A percentile compares a stretch with the other conserved stretches of the same genome.
These are phyloP conservation scores for Vavraia culicis DNA, from an alignment of 371 early-diverging fungal species.

Conservation along the genomic window DNA sequence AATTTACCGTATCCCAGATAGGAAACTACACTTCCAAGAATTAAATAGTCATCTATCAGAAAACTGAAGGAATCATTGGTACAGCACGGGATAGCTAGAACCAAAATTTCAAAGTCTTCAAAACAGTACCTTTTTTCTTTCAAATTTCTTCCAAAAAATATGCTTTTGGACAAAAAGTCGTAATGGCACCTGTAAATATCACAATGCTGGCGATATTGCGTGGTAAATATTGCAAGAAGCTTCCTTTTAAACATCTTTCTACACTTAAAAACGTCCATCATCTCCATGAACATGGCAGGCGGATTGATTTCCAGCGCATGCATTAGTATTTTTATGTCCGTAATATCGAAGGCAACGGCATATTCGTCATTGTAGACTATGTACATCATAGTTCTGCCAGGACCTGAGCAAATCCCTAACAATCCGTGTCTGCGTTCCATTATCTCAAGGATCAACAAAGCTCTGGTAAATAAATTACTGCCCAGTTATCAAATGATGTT, in stretches of 20 bases:
- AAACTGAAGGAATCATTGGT: slow-evolving; percentile 34
- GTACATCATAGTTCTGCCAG: slow-evolving; percentile 24
- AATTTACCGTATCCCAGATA: slow-evolving; percentile 41
- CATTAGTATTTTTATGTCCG: neutral
- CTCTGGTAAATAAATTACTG: too few species aligned
- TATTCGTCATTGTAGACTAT: slow-evolving; percentile 1
- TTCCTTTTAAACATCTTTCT: neutral
- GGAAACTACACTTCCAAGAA: slow-evolving; percentile 39
- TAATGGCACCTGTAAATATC: slow-evolving; percentile 20
- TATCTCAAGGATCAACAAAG: too few species aligned
- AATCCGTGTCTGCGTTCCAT: too few species aligned
- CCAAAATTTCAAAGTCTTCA: slow-evolving; percentile 9
- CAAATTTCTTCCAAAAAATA: slow-evolving; percentile 8
- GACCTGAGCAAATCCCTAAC: too few species aligned
- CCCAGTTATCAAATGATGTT: too few species aligned
- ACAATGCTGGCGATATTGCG: slow-evolving; percentile 41
- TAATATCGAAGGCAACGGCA: slow-evolving; percentile 8
- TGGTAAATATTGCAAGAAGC: slow-evolving; percentile 24
- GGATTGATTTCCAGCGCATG: too few species aligned
- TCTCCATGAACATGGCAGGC: slow-evolving; percentile 5
- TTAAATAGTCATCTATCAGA: slow-evolving; percentile 2
- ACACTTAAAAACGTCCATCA: neutral
- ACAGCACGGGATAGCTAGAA: slow-evolving; percentile 36
- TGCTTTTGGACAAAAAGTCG: neutral
- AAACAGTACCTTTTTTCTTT: slow-evolving; percentile 11